Percentiles rank a stretch among this genome's conserved stretches.
Evolutionary conservation across 192 early-diverging fungal species (phyloP).

Genomic region (Coemansia javaensis): DNA sequence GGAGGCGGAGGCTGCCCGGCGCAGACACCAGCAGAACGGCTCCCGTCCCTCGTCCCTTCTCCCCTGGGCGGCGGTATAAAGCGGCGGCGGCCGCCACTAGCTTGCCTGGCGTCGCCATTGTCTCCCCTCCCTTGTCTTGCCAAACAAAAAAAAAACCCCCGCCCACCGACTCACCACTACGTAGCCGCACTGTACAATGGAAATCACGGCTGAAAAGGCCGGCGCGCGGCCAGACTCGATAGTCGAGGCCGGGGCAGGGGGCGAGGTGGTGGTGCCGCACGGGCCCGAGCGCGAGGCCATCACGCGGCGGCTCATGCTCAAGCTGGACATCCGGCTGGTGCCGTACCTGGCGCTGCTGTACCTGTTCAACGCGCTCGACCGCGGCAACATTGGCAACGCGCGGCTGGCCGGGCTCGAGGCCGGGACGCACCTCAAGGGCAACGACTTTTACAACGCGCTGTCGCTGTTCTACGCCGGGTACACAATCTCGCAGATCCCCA

Average conservation of each 20-base stretch:
- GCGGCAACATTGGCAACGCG: conserved; percentile 71
- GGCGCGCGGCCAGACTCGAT: too few relatives aligned
- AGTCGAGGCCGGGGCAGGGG: neutral
- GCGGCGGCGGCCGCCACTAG: too few relatives aligned
- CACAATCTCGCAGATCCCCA: conserved; percentile 73
- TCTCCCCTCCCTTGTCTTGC: too few relatives aligned
- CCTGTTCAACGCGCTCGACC: conserved; percentile 65
- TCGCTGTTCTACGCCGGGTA: conserved; percentile 56
- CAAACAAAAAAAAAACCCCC: too few relatives aligned
- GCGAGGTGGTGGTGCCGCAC: conserved; percentile 19
- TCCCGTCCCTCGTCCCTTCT: too few relatives aligned
- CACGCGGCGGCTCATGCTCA: conserved; percentile 46
- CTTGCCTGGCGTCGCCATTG: too few relatives aligned
- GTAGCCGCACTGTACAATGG: too few relatives aligned
- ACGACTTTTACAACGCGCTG: conserved; percentile 45
- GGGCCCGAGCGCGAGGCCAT: conserved; percentile 45
- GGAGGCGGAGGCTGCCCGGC: too few relatives aligned
- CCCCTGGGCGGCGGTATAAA: too few relatives aligned
- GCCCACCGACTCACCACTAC: too few relatives aligned
- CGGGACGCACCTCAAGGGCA: conserved; percentile 49
- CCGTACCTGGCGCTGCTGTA: conserved; percentile 61
- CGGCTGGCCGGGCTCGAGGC: conserved; percentile 49
- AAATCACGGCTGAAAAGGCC: too few relatives aligned
- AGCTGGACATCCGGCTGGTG: conserved; percentile 57
- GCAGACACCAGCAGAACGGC: too few relatives aligned